Percentiles rank a stretch among this genome's conserved stretches.
These are phyloP conservation scores for Crucibulum laeve DNA, from an alignment of 768 basidiomycete species.

Conservation along the genomic window DNA sequence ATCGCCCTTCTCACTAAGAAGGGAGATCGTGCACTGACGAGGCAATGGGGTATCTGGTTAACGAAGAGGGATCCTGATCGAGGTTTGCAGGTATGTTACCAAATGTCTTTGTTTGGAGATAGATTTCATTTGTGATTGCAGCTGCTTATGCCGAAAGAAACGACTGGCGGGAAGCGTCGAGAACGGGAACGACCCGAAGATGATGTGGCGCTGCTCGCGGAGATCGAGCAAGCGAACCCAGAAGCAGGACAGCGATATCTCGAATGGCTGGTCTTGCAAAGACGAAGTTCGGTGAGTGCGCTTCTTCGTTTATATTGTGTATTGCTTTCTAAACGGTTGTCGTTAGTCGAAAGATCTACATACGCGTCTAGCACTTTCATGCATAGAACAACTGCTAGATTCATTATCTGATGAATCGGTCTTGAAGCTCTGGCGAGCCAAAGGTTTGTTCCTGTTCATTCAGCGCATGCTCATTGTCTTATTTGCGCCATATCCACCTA, in stretches of 20 bases:
- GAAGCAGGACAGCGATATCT: slow-evolving; percentile 67
- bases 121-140: slow-evolving; percentile 18
- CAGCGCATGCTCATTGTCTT: slow-evolving; percentile 2
- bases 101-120: slow-evolving; percentile 2
- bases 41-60: slow-evolving; percentile 82
- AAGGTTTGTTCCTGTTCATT: slow-evolving; percentile 35
- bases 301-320: neutral
- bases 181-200: slow-evolving; percentile 55
- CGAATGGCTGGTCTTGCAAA: slow-evolving; percentile 75
- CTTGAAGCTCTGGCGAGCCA: slow-evolving; percentile 67
- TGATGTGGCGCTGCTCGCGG: slow-evolving; percentile 51
- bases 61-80: slow-evolving; percentile 61
- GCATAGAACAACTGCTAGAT: slow-evolving; percentile 48
- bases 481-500: slow-evolving; percentile 13
- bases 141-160: slow-evolving; percentile 57
- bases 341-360: slow-evolving; percentile 60
- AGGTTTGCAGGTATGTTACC: slow-evolving; percentile 57
- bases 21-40: slow-evolving; percentile 56
- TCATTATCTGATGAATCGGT: slow-evolving; percentile 46
- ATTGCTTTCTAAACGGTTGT: slow-evolving; percentile 1
- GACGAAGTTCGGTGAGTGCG: slow-evolving; percentile 50
- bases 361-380: slow-evolving; percentile 54
- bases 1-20: slow-evolving; percentile 51
- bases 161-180: too few relatives aligned
- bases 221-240: slow-evolving; percentile 53